Base-by-base conservation (phyloP, 2,329 filamentous ascomycete genomes). In the Orbilia ellipsospora region DNA sequence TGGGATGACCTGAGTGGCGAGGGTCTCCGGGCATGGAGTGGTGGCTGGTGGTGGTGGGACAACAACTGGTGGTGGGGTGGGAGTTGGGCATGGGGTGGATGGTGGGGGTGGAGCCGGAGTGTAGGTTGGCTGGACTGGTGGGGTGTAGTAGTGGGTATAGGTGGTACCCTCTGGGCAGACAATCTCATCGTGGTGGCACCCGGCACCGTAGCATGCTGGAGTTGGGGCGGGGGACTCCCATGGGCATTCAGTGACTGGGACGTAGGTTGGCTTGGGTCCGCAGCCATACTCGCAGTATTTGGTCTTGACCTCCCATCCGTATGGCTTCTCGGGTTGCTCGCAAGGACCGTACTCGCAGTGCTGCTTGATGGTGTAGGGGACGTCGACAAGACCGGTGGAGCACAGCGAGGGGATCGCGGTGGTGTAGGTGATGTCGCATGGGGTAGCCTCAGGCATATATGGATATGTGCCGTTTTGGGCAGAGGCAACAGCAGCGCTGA, bases 171-270 rank as follows among this genome's bases (percentile, higher is more conserved):
- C 57, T 0, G 70, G 70, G 63, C 70, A 67, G 51, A 74, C 18
- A 16, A 76, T 52, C 42, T 69, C 72, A 20, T 65, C 61, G 20
- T 44, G 55, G 54, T 70, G 48, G 51, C 54, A 76, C 8, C 26
- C 64, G 18, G 42, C 23, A 28, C 69, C 61, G 60, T 64, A 64
- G 59, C 61, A 63, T 40, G 52, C 81, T 79, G 85, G 84, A 26
- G 82, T 81, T 56, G 80, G 80, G 5, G 82, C 79, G 8, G 83
- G 83, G 50, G 81, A 80, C 42, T 84, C 78, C 44, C 83, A 81
- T 70, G 84, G 81, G 76, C 84, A 84, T 67, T 84, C 82, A 73
- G 85, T 82, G 59, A 84, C 81, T 40, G 85, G 80, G 31, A 84
- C 84, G 36, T 83, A 80, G 75, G 73, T 79, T 15, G 78, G 79